Base-by-base conservation (phyloP, 176 grass and related monocot species). In the Saccharum officinarum region DNA sequence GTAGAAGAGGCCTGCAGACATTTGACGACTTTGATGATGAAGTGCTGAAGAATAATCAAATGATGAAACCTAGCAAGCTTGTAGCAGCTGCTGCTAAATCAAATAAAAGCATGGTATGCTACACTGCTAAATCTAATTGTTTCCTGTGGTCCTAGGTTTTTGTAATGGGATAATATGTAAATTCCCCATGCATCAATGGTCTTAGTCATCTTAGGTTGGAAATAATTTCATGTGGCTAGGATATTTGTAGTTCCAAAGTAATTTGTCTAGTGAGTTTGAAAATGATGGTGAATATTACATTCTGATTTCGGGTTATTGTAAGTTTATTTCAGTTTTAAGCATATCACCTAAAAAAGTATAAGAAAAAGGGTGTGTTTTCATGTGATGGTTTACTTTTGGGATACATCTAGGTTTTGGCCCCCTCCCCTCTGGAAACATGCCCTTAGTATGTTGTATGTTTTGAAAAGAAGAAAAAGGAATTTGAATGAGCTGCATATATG, bases 1-100 rank as follows among this genome's bases (percentile, higher is more conserved):
- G 22, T 78, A 85, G 86, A 76, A 92, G 91, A 63, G 80, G 62
- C n/a, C 73, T 92, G 25, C 89, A 85, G 55, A 78, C 66, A 31
- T 68, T 84, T 66, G 78, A 89, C 86, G 91, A 95, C 89, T 98
- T 98, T 89, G 96, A 95, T 57, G 96, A 98, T 86, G 93, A 95
- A 80, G 75, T 94, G 15, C 79, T 88, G 41, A 88, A 85, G 77
- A 92, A 89, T 54, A 84, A 52, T 85, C 77, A 91, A 65, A 57
- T 74, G 18, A 55, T 16, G 33, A 90, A 76, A 77, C 69, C 86
- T 80, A 85, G 68, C 33, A 95, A 83, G 80, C 66, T 77, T 78
- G 84, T 86, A 73, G 18, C 87, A 49, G 64, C 86, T 52, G 47
- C 47, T 45, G 87, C 67, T 83, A 92, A 90, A 87, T 60, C 73